Percentiles rank a stretch among this genome's conserved stretches.
These are phyloP conservation scores for Zasmidium citrigriseum DNA, from an alignment of 2,329 filamentous ascomycete genomes.

Conservation along the genomic window DNA sequence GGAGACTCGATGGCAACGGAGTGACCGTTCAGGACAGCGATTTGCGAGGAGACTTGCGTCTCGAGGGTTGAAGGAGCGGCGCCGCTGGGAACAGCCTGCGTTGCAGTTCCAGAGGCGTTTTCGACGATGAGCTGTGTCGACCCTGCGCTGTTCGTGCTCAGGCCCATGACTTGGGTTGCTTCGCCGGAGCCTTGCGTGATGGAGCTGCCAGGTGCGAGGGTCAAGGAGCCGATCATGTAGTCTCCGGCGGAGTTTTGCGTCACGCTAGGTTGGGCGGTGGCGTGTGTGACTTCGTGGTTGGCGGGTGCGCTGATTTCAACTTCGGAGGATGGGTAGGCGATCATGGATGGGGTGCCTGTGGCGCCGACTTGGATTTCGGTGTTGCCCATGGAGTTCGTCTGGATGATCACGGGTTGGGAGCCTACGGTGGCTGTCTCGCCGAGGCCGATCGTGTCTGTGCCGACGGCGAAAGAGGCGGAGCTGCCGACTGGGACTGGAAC, in stretches of 20 bases:
- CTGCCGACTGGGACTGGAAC: background rate
- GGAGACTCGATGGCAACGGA: background rate
- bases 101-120: conserved; percentile 7
- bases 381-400: conserved; percentile 8
- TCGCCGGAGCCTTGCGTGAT: conserved; percentile 9
- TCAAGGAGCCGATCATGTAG: conserved; percentile 16
- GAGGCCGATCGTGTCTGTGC: conserved; percentile 8
- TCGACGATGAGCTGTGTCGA: conserved; percentile 12
- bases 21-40: conserved; percentile 5
- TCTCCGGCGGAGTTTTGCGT: conserved; percentile 15
- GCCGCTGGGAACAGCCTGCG: background rate
- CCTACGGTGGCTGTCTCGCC: conserved; percentile 10
- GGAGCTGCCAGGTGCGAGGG: conserved; percentile 9
- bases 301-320: background rate
- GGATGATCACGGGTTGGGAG: conserved; percentile 5
- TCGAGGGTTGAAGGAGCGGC: background rate
- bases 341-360: background rate
- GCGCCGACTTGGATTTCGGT: conserved; percentile 5
- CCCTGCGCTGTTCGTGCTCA: conserved; percentile 1
- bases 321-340: conserved; percentile 7
- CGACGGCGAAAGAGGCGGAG: conserved; percentile 9
- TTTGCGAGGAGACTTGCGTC: background rate
- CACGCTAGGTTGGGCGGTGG: conserved; percentile 2
- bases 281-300: background rate
- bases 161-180: conserved; percentile 10